Evolutionary conservation across 192 early-diverging fungal species (phyloP), one percentile per base, ranked within the genome.

Genomic region (Entophlyctis luteolus): DNA sequence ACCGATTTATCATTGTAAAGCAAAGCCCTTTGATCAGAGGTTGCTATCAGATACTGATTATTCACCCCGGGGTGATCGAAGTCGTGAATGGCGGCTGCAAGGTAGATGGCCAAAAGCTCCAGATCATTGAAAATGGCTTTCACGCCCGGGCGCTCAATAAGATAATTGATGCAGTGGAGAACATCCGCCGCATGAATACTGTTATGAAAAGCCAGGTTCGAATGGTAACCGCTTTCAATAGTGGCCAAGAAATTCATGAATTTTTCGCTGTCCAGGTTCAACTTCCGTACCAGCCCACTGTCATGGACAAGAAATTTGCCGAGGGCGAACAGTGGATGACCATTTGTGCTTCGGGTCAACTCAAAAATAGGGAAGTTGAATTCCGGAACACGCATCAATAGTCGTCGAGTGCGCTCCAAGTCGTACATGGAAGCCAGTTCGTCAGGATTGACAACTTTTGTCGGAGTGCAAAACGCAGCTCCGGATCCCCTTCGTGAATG

Each of bases 11-110:
- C 84, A 60, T 85, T 85, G 78, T 85, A 85, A 2, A 82, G 72
- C 49, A 85, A 49, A 4, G 84, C 81, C 0, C 72, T 54, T 16
- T 49, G 73, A 56, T 79, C 75, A 27, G 63, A 39, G 12, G 81
- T 81, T 1, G 76, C 65, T 48, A 84, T 84, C 59, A 85, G 54
- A 60, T 78, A 85, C 50, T 73, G 55, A 73, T 85, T 85, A 67
- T 78, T 84, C 29, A 79, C 71, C 18, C 84, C 84, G 8, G 84
- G 84, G 60, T 86, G 84, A 58, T 83, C 84, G 58, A 74, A 79
- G 72, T 86, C 84, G 73, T 86, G 84, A 37, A 86, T 76, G n/a
- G 72, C 42, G 14, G 84, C 84, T 1, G 83, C 82, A 23, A 84
- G 33, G 65, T 78, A 79, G 48, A 79, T 67, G 1, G 79, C 53